Base-by-base conservation (phyloP, 306 rosid genomes). In the Sindora glabra region DNA sequence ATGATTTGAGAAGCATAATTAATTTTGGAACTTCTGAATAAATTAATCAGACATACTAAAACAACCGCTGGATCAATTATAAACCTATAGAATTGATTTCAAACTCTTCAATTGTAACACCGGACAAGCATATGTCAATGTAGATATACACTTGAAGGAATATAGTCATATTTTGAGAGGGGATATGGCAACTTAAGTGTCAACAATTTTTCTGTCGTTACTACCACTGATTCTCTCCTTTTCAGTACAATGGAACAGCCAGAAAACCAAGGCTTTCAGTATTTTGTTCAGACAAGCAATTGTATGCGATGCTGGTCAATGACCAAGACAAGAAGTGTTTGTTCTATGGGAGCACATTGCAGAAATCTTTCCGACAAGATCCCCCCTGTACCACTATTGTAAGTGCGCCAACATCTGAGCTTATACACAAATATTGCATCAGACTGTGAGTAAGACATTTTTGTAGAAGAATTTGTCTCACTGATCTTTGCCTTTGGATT, bases 261-360 rank as follows among this genome's bases (percentile, higher is more conserved):
- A 72, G 45, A 64, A 79, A 58, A 49, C 98, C 96, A 48, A 86
- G 98, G 74, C 96, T 92, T 69, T 88, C 95, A 16, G 96, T 88
- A 5, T 92, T 92, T 72, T 92, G 90, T 73, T 92, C 95, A 10
- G 88, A 78, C 6, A 86, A 86, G 38, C 96, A 92, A 59, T 54
- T 88, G 68, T 83, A 92, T 77, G 96, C 95, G 2, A 86, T 83
- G 96, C 78, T 92, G 48, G 94, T 92, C 18, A 94, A 92, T 65
- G 98, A 92, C 67, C 81, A 80, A 56, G 88, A 81, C 71, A 88
- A 83, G 55, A 88, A 80, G 69, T 86, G 98, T 49, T 70, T 92
- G 74, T 88, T 83, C 69, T 83, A 83, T 50, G 96, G 81, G 68
- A 92, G 88, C 72, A 88, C 95, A 0, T 59, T 83, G 51, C 98